Base-by-base conservation (phyloP, 176 grass and related monocot genomes). In the Triticum urartu region DNA sequence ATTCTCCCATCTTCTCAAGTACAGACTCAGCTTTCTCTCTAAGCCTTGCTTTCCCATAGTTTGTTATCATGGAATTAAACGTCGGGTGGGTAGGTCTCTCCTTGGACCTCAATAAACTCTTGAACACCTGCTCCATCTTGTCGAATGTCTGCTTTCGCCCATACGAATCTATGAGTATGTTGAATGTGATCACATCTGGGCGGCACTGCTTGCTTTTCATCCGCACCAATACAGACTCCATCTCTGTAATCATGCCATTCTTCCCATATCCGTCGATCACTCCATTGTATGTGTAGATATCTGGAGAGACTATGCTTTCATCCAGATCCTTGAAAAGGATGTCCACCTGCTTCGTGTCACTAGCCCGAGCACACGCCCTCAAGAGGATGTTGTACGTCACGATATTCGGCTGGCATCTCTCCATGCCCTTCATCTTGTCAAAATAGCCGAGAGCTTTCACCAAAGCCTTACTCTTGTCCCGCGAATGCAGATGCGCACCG, bases 121-220 rank as follows among this genome's bases (percentile, higher is more conserved):
- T 99, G 72, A 96, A 99, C 30, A 99, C 94, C 80, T 96, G 97
- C 80, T 99, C 94, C 97, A 99, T 99, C 87, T 99, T 99, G 86
- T 96, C 85, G 77, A 99, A 96, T 79, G 68, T 72, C 70, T 96
- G 94, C 84, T 90, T 91, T 64, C 84, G 81, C 33, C 94, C 97
- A 42, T 99, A 99, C 21, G 97, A 90, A 91, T 99, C 92, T 63
- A 94, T 94, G 35, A 99, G 97, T 56, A 95, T 91, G 80, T 99
- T 99, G 90, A 95, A 94, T 54, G 97, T 94, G 74, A 96, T 99
- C 50, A 92, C 88, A 90, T 96, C 97, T 60, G 94, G 92, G n/a
- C 91, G 91, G 71, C 91, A 94, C 15, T 91, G 84, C 8, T 93
- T 92, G 75, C 88, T 94, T 91, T 94, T 99, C 97, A 99, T 99